Evolutionary conservation across 2,329 filamentous ascomycete species (phyloP).

Genomic region (Fusarium palustre): DNA sequence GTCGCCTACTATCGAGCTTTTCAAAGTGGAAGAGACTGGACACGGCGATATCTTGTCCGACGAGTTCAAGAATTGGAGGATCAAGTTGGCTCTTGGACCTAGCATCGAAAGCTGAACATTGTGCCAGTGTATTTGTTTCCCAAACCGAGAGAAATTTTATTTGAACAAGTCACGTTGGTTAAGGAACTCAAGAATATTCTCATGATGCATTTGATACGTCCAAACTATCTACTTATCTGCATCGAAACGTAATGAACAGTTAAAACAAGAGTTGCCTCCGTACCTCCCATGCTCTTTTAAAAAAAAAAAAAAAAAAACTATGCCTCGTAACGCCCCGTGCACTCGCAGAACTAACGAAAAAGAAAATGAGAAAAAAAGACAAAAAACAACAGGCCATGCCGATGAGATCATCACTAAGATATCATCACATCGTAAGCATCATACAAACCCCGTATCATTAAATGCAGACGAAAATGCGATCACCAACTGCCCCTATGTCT

Average conservation of each 20-base stretch:
- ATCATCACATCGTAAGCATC: slow-evolving; percentile 38
- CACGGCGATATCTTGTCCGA: slow-evolving; percentile 81
- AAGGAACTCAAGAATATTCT: background rate
- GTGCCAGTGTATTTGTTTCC: background rate
- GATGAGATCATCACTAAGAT: slow-evolving; percentile 37
- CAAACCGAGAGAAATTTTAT: background rate
- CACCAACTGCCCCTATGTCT: slow-evolving; percentile 5
- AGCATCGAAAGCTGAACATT: slow-evolving; percentile 17
- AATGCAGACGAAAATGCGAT: slow-evolving; percentile 23
- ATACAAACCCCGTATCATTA: slow-evolving; percentile 13
- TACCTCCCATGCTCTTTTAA: slow-evolving; percentile 24
- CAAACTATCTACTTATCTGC: slow-evolving; percentile 25
- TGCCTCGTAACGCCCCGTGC: slow-evolving; percentile 29
- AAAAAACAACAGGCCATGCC: slow-evolving; percentile 21
- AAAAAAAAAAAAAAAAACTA: slow-evolving; percentile 22
- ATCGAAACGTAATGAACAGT: slow-evolving; percentile 13
- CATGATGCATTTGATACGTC: slow-evolving; percentile 7
- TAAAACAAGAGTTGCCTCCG: slow-evolving; percentile 28
- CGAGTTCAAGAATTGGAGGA: slow-evolving; percentile 81
- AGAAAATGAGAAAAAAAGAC: background rate
- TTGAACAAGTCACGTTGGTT: background rate
- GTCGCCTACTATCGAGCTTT: slow-evolving; percentile 76
- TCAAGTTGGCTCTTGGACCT: slow-evolving; percentile 61
- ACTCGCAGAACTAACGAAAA: slow-evolving; percentile 25
- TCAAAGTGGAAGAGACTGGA: slow-evolving; percentile 75